Evolutionary conservation across 1,284 basidiomycete species (phyloP).

Genomic region (Cystobasidium pallidum): DNA sequence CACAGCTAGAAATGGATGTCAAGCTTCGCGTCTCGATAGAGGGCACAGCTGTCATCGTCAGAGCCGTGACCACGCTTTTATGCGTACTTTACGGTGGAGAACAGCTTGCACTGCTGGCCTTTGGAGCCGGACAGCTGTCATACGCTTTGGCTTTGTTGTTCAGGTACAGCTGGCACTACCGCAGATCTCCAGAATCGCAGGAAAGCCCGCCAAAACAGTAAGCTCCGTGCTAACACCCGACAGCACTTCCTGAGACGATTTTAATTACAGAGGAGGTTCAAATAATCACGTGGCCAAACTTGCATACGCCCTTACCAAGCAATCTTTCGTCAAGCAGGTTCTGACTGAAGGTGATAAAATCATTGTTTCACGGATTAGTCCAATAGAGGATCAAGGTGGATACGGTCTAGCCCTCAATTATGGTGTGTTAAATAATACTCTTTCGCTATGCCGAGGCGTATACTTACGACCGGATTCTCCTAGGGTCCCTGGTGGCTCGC

Average conservation of each 20-base stretch:
- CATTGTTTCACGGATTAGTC: constrained; percentile 77
- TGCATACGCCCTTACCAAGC: constrained; percentile 76
- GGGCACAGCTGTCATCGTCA: constrained; percentile 74
- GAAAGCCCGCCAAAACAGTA: constrained; percentile 1
- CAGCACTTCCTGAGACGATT: too few species aligned
- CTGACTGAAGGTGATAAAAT: constrained; percentile 95
- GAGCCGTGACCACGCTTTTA: constrained; percentile 71
- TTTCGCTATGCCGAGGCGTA: not conserved
- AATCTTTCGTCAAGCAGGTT: constrained; percentile 88
- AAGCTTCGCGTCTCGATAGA: constrained; percentile 59
- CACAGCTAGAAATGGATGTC: constrained; percentile 47
- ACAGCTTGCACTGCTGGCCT: constrained; percentile 70
- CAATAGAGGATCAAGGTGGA: constrained; percentile 82
- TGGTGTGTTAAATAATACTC: constrained; percentile 62
- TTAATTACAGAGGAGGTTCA: not conserved
- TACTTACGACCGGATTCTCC: not conserved
- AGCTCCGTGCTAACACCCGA: too few species aligned
- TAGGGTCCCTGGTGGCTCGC: constrained; percentile 86
- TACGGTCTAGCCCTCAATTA: constrained; percentile 95
- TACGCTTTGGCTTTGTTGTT: constrained; percentile 61
- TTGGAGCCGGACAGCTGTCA: constrained; percentile 75
- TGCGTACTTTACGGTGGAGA: constrained; percentile 63
- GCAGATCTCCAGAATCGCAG: not conserved
- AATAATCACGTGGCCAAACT: constrained; percentile 61
- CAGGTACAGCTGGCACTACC: constrained; percentile 33